Evolutionary conservation across 1,284 basidiomycete species (phyloP).

Genomic region (Trichosporon coremiiforme): DNA sequence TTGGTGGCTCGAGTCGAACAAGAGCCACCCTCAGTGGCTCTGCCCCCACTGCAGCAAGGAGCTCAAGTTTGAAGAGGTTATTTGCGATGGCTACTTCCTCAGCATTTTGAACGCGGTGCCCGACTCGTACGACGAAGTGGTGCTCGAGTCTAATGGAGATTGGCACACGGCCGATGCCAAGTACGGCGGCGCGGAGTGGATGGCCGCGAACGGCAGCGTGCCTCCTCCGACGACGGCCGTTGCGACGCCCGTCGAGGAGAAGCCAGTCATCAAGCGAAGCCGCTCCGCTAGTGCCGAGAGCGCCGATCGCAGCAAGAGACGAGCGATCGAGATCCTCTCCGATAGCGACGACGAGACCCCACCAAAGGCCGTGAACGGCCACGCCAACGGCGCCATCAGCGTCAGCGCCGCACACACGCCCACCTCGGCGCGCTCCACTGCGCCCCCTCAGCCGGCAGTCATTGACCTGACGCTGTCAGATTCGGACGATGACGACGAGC

Average conservation of each 20-base stretch:
- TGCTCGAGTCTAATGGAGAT: constrained; percentile 89
- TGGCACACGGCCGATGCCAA: constrained; percentile 93
- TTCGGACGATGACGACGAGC: constrained; percentile 55
- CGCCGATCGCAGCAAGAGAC: constrained; percentile 38
- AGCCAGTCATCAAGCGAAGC: constrained; percentile 19
- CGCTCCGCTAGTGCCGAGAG: constrained; percentile 19
- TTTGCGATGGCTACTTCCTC: constrained; percentile 68
- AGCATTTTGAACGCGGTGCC: constrained; percentile 56
- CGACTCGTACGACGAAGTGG: constrained; percentile 82
- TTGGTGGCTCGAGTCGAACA: constrained; percentile 93
- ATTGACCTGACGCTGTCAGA: constrained; percentile 75
- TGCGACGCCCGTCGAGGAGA: constrained; percentile 3
- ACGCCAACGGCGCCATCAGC: constrained; percentile 13
- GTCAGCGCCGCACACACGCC: neutral
- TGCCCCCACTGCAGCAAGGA: constrained; percentile 92
- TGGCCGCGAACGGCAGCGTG: constrained; percentile 36
- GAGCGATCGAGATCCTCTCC: constrained; percentile 70
- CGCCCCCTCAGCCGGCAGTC: constrained; percentile 50
- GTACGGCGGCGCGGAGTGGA: constrained; percentile 73
- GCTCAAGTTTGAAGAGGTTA: constrained; percentile 76
- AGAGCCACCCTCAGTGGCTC: constrained; percentile 92
- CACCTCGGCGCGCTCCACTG: constrained; percentile 19
- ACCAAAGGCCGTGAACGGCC: constrained; percentile 1
- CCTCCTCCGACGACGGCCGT: neutral
- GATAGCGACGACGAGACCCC: constrained; percentile 71